phyloP scores from a whole-genome alignment of 129 eudicot species.

The Flaveria trinervia region DNA sequence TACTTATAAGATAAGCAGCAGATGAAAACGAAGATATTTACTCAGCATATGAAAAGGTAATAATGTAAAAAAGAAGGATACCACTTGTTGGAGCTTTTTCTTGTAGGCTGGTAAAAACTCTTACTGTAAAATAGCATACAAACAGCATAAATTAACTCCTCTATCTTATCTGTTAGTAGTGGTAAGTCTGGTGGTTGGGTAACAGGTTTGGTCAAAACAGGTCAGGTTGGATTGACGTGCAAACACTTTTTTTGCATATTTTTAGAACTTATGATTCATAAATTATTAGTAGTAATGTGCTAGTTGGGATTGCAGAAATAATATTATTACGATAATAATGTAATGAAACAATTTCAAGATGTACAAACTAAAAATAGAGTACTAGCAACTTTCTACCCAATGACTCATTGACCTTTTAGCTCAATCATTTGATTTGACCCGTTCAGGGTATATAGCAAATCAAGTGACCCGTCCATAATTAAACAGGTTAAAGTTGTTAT shows the following conservation, averaged over 20 bases:
- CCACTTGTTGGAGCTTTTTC: slow-evolving; percentile 94
- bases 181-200: not conserved
- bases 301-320: not conserved
- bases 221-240: not conserved
- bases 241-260: not conserved
- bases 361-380: not conserved
- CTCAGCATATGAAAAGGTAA: not conserved
- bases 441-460: not conserved
- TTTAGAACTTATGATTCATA: not conserved
- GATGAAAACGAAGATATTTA: not conserved
- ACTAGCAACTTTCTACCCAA: not conserved
- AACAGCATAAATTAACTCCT: not conserved
- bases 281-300: not conserved
- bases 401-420: not conserved
- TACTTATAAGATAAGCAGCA: not conserved
- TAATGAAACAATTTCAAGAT: not conserved
- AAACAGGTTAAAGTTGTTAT: not conserved
- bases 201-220: not conserved
- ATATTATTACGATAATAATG: not conserved
- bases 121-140: slow-evolving; percentile 52
- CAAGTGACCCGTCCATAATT: not conserved
- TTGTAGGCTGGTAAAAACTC: slow-evolving; percentile 96
- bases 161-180: not conserved
- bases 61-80: slow-evolving; percentile 37
- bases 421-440: not conserved